Evolutionary conservation across 352 stramenopile species (phyloP), one percentile per base, ranked within the genome.

Genomic region (Pythium scleroteichum): DNA sequence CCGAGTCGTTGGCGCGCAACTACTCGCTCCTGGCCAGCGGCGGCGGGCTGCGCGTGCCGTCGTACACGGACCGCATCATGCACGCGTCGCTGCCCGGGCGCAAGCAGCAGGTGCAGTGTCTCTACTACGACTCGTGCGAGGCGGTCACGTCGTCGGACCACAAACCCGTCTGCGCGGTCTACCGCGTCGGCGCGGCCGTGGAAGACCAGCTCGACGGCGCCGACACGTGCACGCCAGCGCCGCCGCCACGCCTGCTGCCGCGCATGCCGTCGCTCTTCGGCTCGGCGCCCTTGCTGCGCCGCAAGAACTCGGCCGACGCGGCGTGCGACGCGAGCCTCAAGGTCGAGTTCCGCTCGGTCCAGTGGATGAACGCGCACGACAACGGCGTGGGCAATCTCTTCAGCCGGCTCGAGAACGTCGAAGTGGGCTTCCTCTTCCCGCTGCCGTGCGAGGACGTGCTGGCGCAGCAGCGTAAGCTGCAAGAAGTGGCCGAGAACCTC

Each of bases 21-120:
- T 95, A 87, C 58, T 91, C 85, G 8, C 71, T 91, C 23, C 53
- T 75, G 26, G 79, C 78, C 3, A 74, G 51, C 17, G 75, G 85
- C n/a, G 76, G 78, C 1, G 82, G 82, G 17, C 76, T 81, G 24
- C 85, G 88, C 32, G 80, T 95, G 16, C 90, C 90, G 6, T 96
- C 87, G 1, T 97, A 95, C 73, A 97, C 90, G 8, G 90, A 97
- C 53, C 82, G 90, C 35, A 78, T 97, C 17, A 67, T 97, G n/a
- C 81, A 90, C 29, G 75, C 82, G 42, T 93, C 88, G 17, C 71
- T 97, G 3, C 70, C 79, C 0, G 83, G 82, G 9, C 69, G 78
- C 46, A 41, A 73, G 33, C 67, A 87, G 14, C 73, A 73, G 20
- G 61, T 95, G 16, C 69, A 73, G 27, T 90, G 86, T 44, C 58